Percentiles rank a stretch among this genome's conserved stretches.
phyloP scores from a whole-genome alignment of 148 eudicot genomes.

The Selenicereus undatus region DNA sequence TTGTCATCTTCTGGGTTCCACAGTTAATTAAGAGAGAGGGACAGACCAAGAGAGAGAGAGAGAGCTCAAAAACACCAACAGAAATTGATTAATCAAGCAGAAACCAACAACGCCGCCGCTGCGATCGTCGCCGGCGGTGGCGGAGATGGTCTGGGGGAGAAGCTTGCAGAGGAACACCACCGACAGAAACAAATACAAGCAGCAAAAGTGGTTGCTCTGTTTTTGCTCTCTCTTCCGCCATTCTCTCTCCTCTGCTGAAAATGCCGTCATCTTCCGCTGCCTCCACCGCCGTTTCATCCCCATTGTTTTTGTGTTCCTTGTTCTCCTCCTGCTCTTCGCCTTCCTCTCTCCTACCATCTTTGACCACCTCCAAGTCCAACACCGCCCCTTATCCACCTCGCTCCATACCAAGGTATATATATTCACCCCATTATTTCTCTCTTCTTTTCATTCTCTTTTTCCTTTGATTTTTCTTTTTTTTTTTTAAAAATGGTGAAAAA shows the following conservation, averaged over 20 bases:
- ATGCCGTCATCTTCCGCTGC: slow-evolving; percentile 20
- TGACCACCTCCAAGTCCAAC: slow-evolving; percentile 30
- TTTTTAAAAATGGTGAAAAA: not conserved
- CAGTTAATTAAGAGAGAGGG: not conserved
- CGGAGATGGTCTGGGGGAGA: slow-evolving; percentile 3
- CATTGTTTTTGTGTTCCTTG: slow-evolving; percentile 35
- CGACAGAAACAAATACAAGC: not conserved
- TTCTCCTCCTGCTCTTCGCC: slow-evolving; percentile 39
- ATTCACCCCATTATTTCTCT: not conserved
- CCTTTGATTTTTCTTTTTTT: not conserved
- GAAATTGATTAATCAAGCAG: too few relatives aligned
- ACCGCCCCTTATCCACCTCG: slow-evolving; percentile 22
- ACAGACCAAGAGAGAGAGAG: not conserved
- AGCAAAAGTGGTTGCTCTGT: slow-evolving; percentile 20
- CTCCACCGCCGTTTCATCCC: slow-evolving; percentile 7
- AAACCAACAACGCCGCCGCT: not conserved
- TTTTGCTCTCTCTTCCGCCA: slow-evolving; percentile 26
- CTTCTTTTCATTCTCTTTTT: not conserved
- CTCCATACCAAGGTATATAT: not conserved
- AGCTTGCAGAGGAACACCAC: not conserved
- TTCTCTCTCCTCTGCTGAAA: slow-evolving; percentile 9
- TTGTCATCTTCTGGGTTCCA: not conserved
- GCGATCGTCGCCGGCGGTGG: not conserved
- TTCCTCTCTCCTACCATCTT: slow-evolving; percentile 53
- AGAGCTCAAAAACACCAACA: not conserved